Base-by-base conservation (phyloP, 2,329 filamentous ascomycete species). In the Blastomyces silverae region DNA sequence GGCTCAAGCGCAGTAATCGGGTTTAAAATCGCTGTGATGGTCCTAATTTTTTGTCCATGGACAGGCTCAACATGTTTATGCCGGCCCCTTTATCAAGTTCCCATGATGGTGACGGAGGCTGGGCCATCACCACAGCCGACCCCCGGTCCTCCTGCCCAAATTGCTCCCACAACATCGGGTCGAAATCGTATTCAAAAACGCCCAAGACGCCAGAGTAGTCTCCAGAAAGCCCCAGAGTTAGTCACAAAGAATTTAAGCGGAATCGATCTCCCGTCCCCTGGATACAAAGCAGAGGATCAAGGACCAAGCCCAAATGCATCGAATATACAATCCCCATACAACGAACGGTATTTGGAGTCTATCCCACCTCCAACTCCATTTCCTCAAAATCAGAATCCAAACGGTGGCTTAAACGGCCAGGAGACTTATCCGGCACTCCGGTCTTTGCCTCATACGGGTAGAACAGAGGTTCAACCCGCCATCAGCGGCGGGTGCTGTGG, bases 41-140 rank as follows among this genome's bases (percentile, higher is more conserved):
- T 28, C 28, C 22, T 59, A 57, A 55, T 37, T 64, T 52, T 56
- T 72, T 20, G 50, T 50, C 39, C 25, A 8, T 20, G 39, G 3
- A 6, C 58, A 79, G 77, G 76, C 20, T 76, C 76, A 37, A 73
- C 71, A 25, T 79, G 77, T 69, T 64, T 79, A 50, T 79, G 77
- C 66, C 71, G 77, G 62, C 77, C 77, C 25, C 67, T 79, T 17
- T 79, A 79, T 67, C 72, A 76, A 65, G 75, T 79, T 2, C 74
- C 74, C 13, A 67, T 69, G 25, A 66, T 68, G 55, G 66, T 69
- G 8, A 63, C 69, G 57, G 72, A 74, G 8, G 52, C 71, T 48
- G 64, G 68, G 10, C 66, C 70, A 25, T 55, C 69, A 34, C 44
- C 15, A 67, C 22, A 64, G 28, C 46, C 63, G 22, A 25, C 61